Base-by-base conservation (phyloP, 345 rosid genomes). In the Salix suchowensis region DNA sequence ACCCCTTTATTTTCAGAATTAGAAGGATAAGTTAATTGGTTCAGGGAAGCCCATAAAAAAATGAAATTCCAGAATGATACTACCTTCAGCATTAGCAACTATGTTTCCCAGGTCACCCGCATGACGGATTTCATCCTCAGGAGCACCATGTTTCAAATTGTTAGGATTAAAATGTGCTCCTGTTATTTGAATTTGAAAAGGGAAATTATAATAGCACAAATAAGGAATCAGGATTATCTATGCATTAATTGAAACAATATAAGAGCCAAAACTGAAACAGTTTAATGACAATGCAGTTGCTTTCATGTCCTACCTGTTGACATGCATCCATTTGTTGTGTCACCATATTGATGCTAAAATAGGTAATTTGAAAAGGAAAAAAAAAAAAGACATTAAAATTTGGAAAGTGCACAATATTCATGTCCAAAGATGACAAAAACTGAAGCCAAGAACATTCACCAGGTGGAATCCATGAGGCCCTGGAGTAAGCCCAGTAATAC, bases 81-180 rank as follows among this genome's bases (percentile, higher is more conserved):
- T 87, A 95, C 99, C 99, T 74, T 93, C 89, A 30, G 94, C 96
- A 32, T 89, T 88, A 85, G 98, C 99, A 88, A 75, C 67, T 85
- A 96, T 88, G 97, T 96, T 96, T 93, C 99, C 99, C 99, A 96
- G 96, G 99, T 96, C 99, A 69, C 99, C 99, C 94, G 96, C 99
- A 91, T 93, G 99, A 76, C 99, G 94, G 85, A 86, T 69, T 89
- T 96, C 86, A 61, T 96, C 98, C 75, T 83, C 86, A 75, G 99
- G 99, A 89, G 94, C 97, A 82, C 99, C 99, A 78, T 96, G 99
- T 68, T 94, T 91, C 96, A 85, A 50, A 0, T 78, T 84, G 61
- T 91, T 88, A 70, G 99, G 99, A 84, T 96, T 96, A 83, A 93
- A 96, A 90, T 96, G 99, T 69, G 97, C 74, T 78, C 99, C 99